Conservation (phyloP, 1,284 basidiomycete species). For the Rhodotorula sp. region DNA sequence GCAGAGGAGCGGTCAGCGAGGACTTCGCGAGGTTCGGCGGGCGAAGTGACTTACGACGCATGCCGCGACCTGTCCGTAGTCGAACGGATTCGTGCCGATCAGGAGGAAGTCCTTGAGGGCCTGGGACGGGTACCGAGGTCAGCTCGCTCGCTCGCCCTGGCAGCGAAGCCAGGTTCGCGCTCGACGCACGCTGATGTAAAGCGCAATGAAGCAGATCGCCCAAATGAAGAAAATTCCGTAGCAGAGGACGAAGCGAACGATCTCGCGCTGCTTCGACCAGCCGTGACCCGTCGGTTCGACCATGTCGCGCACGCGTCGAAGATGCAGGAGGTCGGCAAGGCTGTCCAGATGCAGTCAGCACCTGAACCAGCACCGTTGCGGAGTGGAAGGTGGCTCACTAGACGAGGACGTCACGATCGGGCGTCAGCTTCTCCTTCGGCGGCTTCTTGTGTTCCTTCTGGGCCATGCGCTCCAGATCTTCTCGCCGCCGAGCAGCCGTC, state of each 20-base stretch:
- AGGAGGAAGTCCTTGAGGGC: conserved; percentile 10
- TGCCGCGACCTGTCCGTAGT: conserved; percentile 20
- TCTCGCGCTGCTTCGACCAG: background rate
- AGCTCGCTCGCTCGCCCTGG: too few relatives aligned
- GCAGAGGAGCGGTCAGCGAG: background rate
- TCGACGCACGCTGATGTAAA: conserved; percentile 8
- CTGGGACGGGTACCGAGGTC: background rate
- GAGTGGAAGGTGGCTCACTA: background rate
- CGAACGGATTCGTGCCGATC: conserved; percentile 25
- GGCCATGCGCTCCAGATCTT: background rate
- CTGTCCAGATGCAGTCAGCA: background rate
- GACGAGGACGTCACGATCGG: background rate
- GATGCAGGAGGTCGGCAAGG: background rate
- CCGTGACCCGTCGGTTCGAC: background rate
- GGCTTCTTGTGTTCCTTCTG: background rate
- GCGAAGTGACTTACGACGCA: background rate
- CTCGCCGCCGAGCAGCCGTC: background rate
- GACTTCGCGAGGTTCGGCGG: background rate
- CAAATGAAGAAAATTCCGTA: background rate
- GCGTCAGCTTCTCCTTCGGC: background rate
- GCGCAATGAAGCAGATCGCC: background rate
- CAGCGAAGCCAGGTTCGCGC: background rate
- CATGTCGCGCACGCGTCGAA: too few relatives aligned
- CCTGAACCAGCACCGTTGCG: background rate
- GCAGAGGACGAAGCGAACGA: background rate